Percentiles rank a stretch among this genome's conserved stretches.
Evolutionary conservation across 306 rosid species (phyloP).

Genomic region (Macrotyloma uniflorum): DNA sequence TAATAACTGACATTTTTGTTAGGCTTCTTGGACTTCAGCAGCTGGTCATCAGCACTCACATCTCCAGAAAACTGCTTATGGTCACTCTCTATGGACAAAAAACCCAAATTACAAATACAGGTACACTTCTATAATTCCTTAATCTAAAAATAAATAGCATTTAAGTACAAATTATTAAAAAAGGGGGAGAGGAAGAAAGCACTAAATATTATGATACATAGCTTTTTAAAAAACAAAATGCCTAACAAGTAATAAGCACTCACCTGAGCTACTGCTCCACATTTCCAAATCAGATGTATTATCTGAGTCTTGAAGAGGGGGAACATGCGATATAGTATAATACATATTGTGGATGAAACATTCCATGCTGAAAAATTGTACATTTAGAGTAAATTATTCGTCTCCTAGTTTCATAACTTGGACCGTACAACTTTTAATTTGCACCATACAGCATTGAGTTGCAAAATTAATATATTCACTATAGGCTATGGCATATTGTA

Average conservation of each 20-base stretch:
- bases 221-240: not conserved
- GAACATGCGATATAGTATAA: constrained; percentile 57
- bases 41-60: constrained; percentile 51
- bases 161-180: not conserved
- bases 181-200: not conserved
- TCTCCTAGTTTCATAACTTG: constrained; percentile 19
- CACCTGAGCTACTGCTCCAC: constrained; percentile 77
- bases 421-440: not conserved
- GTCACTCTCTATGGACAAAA: constrained; percentile 49
- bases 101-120: constrained; percentile 35
- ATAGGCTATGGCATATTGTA: constrained; percentile 13
- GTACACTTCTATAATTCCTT: not conserved
- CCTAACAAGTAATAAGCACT: constrained; percentile 26
- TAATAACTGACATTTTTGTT: constrained; percentile 49
- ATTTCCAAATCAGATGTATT: constrained; percentile 58
- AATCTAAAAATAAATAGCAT: not conserved
- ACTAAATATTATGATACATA: constrained; percentile 11
- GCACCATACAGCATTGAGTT: not conserved
- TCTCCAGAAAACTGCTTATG: constrained; percentile 48
- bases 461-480: constrained; percentile 13
- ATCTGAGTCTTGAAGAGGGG: constrained; percentile 55
- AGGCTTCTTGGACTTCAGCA: constrained; percentile 50
- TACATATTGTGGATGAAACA: constrained; percentile 53
- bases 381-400: constrained; percentile 20
- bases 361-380: constrained; percentile 62